These are phyloP conservation scores for Hanseniaspora nectarophila DNA, from an alignment of 805 yeast species.

Conservation along the genomic window DNA sequence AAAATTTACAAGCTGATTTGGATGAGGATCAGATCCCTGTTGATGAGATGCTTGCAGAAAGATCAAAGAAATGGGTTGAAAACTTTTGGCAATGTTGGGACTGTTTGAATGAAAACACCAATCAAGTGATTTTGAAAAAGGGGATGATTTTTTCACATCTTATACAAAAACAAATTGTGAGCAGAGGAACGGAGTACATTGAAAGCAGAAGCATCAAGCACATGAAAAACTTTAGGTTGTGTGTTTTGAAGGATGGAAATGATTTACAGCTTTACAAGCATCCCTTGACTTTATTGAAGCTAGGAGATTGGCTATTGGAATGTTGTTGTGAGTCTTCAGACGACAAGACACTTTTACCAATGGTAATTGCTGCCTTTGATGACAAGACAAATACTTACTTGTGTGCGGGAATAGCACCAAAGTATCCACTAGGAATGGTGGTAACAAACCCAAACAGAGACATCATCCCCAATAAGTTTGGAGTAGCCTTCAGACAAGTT, in stretches of 20 bases:
- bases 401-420: constrained; percentile 82
- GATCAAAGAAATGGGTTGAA: constrained; percentile 58
- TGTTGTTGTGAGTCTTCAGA: constrained; percentile 67
- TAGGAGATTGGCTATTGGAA: constrained; percentile 87
- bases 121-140: constrained; percentile 24
- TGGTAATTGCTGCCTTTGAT: constrained; percentile 77
- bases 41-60: constrained; percentile 28
- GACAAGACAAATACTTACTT: constrained; percentile 61
- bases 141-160: constrained; percentile 79
- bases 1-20: not conserved
- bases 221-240: constrained; percentile 67
- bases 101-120: constrained; percentile 37
- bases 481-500: constrained; percentile 81
- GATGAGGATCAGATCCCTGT: constrained; percentile 8
- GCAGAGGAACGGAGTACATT: constrained; percentile 78
- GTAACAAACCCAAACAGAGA: constrained; percentile 23
- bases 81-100: constrained; percentile 66
- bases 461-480: constrained; percentile 63
- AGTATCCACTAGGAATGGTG: constrained; percentile 45
- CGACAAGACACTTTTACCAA: constrained; percentile 50
- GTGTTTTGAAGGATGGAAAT: constrained; percentile 82
- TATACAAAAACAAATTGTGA: constrained; percentile 71
- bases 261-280: constrained; percentile 67
- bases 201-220: constrained; percentile 73
- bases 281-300: constrained; percentile 70